phyloP scores from a whole-genome alignment of 768 basidiomycete genomes.

The Omphalotus guepiniiformis region DNA sequence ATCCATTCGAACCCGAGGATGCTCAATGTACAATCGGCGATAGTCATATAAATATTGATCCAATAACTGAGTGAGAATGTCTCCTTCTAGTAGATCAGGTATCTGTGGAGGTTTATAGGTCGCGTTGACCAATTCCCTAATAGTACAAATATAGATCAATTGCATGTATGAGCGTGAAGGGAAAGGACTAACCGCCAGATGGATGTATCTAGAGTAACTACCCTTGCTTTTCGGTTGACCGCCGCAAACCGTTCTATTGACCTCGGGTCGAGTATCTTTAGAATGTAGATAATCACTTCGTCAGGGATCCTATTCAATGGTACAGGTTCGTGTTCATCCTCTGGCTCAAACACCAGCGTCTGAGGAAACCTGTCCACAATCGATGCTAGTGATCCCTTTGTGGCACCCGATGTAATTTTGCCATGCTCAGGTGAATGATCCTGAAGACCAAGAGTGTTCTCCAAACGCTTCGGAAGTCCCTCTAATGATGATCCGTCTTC shows the following conservation, averaged over 20 bases:
- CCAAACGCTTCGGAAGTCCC: conserved; percentile 21
- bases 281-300: conserved; percentile 66
- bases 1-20: conserved; percentile 79
- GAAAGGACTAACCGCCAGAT: conserved; percentile 66
- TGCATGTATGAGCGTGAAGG: conserved; percentile 1
- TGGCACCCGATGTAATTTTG: not conserved
- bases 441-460: conserved; percentile 20
- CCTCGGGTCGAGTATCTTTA: conserved; percentile 62
- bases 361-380: conserved; percentile 47
- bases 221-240: conserved; percentile 69
- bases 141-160: not conserved
- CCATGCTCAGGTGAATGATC: conserved; percentile 25
- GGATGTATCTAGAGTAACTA: conserved; percentile 62
- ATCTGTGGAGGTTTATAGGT: conserved; percentile 80
- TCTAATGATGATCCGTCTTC: conserved; percentile 17
- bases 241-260: conserved; percentile 74
- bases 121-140: conserved; percentile 58
- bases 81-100: conserved; percentile 35
- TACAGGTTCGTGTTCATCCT: conserved; percentile 57
- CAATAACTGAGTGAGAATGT: conserved; percentile 1
- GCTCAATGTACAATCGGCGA: conserved; percentile 76
- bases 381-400: conserved; percentile 35
- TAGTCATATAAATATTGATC: conserved; percentile 41
- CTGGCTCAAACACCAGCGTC: conserved; percentile 57
- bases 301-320: conserved; percentile 64